phyloP scores from a whole-genome alignment of 169 alveolate species.

The Plasmodium cynomolgi region DNA sequence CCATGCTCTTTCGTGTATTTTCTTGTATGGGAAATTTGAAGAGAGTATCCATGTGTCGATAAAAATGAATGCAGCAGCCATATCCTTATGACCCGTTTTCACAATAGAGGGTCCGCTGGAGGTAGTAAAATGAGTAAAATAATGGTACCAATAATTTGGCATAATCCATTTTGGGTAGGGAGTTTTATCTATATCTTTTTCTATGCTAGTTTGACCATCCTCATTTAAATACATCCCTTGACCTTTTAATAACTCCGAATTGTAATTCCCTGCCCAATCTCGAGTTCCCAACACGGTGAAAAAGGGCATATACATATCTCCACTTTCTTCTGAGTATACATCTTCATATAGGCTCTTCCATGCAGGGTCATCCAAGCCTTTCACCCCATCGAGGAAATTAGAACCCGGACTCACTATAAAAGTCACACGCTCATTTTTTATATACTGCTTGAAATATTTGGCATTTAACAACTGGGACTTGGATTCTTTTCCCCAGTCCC shows the following conservation, averaged over 20 bases:
- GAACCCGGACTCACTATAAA: conserved; percentile 90
- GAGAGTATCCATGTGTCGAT: conserved; percentile 93
- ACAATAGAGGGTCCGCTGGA: conserved; percentile 82
- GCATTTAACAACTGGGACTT: conserved; percentile 84
- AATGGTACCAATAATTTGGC: conserved; percentile 94
- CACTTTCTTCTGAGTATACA: conserved; percentile 85
- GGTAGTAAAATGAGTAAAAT: conserved; percentile 86
- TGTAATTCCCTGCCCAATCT: conserved; percentile 90
- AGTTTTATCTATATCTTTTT: conserved; percentile 57
- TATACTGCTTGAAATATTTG: conserved; percentile 83
- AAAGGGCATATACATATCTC: conserved; percentile 87
- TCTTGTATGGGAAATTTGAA: conserved; percentile 87
- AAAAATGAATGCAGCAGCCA: conserved; percentile 89
- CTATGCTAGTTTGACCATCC: conserved; percentile 72
- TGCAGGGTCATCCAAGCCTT: conserved; percentile 81
- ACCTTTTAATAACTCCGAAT: conserved; percentile 83
- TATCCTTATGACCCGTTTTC: conserved; percentile 87
- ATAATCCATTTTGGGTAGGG: conserved; percentile 90
- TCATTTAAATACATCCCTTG: conserved; percentile 79
- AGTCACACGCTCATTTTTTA: conserved; percentile 84
- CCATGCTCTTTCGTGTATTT: conserved; percentile 90
- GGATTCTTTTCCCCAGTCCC: conserved; percentile 90
- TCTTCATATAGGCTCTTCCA: conserved; percentile 86
- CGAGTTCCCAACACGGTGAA: conserved; percentile 90
- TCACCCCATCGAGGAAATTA: conserved; percentile 88